These are phyloP conservation scores for Phytophthora lateralis DNA, from an alignment of 352 stramenopile genomes.

Conservation along the genomic window DNA sequence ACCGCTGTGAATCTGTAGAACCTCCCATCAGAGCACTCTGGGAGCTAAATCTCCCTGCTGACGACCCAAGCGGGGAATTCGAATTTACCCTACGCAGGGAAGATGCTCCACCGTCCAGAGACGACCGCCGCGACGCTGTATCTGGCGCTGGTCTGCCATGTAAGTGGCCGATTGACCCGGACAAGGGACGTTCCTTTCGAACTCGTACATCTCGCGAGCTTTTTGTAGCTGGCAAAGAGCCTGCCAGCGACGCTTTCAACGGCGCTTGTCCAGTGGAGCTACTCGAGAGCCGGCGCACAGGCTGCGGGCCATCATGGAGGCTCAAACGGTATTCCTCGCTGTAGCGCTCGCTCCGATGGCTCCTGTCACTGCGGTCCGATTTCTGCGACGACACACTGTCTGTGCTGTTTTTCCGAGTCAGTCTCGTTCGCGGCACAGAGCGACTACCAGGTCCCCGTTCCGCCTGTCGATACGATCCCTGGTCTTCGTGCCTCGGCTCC, in stretches of 20 bases:
- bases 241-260: slow-evolving; percentile 32
- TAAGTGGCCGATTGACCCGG: slow-evolving; percentile 27
- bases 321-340: slow-evolving; percentile 31
- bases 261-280: slow-evolving; percentile 21
- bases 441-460: slow-evolving; percentile 30
- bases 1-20: slow-evolving; percentile 21
- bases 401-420: slow-evolving; percentile 58
- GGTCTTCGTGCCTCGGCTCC: slow-evolving; percentile 23
- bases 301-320: slow-evolving; percentile 22
- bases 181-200: slow-evolving; percentile 30
- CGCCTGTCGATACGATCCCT: slow-evolving; percentile 25
- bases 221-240: slow-evolving; percentile 34
- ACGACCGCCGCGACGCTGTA: slow-evolving; percentile 31
- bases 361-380: slow-evolving; percentile 50
- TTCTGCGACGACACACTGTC: slow-evolving; percentile 59
- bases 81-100: slow-evolving; percentile 28
- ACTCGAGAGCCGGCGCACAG: slow-evolving; percentile 28
- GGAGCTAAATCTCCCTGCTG: slow-evolving; percentile 19
- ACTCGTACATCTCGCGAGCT: slow-evolving; percentile 62
- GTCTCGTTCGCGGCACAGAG: slow-evolving; percentile 31
- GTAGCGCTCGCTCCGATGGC: slow-evolving; percentile 37
- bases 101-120: slow-evolving; percentile 31
- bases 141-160: slow-evolving; percentile 27
- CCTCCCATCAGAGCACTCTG: slow-evolving; percentile 21
- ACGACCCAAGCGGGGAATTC: slow-evolving; percentile 15